phyloP scores from a whole-genome alignment of 768 basidiomycete genomes.

The Tulasnella sp. region DNA sequence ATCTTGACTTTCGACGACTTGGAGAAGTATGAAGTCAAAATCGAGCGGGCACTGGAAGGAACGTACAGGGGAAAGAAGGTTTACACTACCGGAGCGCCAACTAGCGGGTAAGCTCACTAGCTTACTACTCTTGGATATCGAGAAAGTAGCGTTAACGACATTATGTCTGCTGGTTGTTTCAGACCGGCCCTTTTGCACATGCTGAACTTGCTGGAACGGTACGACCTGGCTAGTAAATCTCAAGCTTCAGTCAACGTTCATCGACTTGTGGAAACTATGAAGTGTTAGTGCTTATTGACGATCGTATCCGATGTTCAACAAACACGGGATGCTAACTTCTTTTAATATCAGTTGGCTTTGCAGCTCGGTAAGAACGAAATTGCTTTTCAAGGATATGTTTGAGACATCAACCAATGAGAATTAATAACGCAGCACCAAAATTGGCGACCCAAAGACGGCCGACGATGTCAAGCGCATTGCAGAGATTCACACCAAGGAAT shows the following conservation, averaged over 20 bases:
- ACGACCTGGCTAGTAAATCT: slow-evolving; percentile 48
- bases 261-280: slow-evolving; percentile 76
- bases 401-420: not conserved
- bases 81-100: slow-evolving; percentile 81
- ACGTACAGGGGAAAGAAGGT: slow-evolving; percentile 73
- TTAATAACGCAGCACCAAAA: slow-evolving; percentile 56
- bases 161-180: slow-evolving; percentile 38
- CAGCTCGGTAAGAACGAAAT: slow-evolving; percentile 47
- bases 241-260: slow-evolving; percentile 67
- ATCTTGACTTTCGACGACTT: slow-evolving; percentile 75
- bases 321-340: slow-evolving; percentile 12
- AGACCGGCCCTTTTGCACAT: slow-evolving; percentile 88
- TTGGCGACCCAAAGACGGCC: slow-evolving; percentile 74
- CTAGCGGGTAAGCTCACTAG: slow-evolving; percentile 36
- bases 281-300: slow-evolving; percentile 52
- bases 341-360: slow-evolving; percentile 53
- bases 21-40: slow-evolving; percentile 61
- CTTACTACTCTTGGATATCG: not conserved
- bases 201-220: slow-evolving; percentile 87
- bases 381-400: too few relatives aligned
- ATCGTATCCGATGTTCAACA: slow-evolving; percentile 22
- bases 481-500: slow-evolving; percentile 66
- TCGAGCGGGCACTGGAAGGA: slow-evolving; percentile 70
- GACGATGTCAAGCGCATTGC: slow-evolving; percentile 54
- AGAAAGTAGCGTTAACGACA: not conserved